Percentiles rank a stretch among this genome's conserved stretches.
phyloP scores from a whole-genome alignment of 768 basidiomycete species.

The Lentinula raphanica region DNA sequence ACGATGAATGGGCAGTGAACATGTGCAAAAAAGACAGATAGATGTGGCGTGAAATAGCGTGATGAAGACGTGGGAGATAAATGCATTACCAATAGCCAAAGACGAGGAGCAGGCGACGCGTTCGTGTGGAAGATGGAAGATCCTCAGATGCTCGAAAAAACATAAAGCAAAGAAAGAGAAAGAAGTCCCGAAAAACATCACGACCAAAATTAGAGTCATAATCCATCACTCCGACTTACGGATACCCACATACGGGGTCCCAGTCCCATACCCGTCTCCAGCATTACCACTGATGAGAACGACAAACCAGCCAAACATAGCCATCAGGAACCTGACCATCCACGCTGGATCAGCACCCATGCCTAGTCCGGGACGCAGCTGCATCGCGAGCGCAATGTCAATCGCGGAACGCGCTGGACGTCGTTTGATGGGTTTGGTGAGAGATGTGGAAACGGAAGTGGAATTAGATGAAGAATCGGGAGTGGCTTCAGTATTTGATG shows the following conservation, averaged over 20 bases:
- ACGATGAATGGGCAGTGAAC: too few species aligned
- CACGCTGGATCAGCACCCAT: slow-evolving; percentile 70
- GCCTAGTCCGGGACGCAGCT: slow-evolving; percentile 67
- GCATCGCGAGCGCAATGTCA: slow-evolving; percentile 74
- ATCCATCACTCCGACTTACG: background rate
- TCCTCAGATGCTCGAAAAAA: too few species aligned
- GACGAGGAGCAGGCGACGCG: too few species aligned
- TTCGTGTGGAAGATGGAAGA: too few species aligned
- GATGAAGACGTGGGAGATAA: too few species aligned
- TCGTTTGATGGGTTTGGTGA: slow-evolving; percentile 11
- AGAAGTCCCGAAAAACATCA: too few species aligned
- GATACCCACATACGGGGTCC: slow-evolving; percentile 2
- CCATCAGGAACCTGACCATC: slow-evolving; percentile 77
- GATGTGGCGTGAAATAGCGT: too few species aligned
- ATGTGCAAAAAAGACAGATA: too few species aligned
- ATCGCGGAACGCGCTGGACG: slow-evolving; percentile 37
- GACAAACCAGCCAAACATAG: slow-evolving; percentile 73
- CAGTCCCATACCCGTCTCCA: slow-evolving; percentile 9
- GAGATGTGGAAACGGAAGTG: slow-evolving; percentile 8
- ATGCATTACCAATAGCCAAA: too few species aligned
- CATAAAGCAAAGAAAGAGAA: too few species aligned
- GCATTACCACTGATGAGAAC: slow-evolving; percentile 44
- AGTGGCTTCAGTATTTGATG: background rate
- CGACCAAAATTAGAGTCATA: too few species aligned
- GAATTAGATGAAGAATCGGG: slow-evolving; percentile 9